phyloP scores from a whole-genome alignment of 805 yeast species.

The Sugiyamaella boreocaroliniensis region DNA sequence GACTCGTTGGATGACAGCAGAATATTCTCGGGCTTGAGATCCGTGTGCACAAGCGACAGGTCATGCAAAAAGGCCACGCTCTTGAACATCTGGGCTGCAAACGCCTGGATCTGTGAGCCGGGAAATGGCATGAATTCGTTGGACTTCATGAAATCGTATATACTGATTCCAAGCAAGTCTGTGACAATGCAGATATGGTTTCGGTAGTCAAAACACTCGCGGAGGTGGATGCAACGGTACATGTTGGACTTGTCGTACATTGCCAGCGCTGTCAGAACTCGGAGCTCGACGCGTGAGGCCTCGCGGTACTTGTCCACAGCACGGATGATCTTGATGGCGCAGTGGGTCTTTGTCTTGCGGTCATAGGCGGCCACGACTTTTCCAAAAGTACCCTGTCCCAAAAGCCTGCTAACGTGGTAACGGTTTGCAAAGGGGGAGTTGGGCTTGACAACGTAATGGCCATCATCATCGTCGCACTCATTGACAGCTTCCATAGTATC shows the following conservation, averaged over 20 bases:
- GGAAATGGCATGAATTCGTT: slow-evolving; percentile 88
- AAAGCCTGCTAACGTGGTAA: slow-evolving; percentile 55
- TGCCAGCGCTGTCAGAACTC: slow-evolving; percentile 70
- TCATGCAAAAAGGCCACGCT: slow-evolving; percentile 88
- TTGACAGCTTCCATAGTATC: slow-evolving; percentile 14
- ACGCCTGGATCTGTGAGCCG: slow-evolving; percentile 83
- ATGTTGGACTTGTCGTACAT: slow-evolving; percentile 60
- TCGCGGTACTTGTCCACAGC: slow-evolving; percentile 92
- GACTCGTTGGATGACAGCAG: slow-evolving; percentile 53
- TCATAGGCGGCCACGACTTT: slow-evolving; percentile 84
- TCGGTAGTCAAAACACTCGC: slow-evolving; percentile 86
- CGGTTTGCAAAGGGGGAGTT: slow-evolving; percentile 49
- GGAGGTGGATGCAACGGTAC: slow-evolving; percentile 75
- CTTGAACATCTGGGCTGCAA: slow-evolving; percentile 75
- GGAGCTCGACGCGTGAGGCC: slow-evolving; percentile 86
- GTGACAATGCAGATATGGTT: slow-evolving; percentile 94
- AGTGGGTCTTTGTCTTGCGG: slow-evolving; percentile 46
- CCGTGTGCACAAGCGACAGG: slow-evolving; percentile 87
- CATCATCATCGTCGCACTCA: slow-evolving; percentile 30
- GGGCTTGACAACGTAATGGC: slow-evolving; percentile 27
- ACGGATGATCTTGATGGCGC: slow-evolving; percentile 88
- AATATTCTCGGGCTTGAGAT: slow-evolving; percentile 92
- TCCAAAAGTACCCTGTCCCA: slow-evolving; percentile 93
- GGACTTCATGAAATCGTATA: slow-evolving; percentile 82
- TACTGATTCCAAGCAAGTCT: slow-evolving; percentile 73